Base-by-base conservation (phyloP, 768 basidiomycete genomes). In the Lactarius deliciosus region DNA sequence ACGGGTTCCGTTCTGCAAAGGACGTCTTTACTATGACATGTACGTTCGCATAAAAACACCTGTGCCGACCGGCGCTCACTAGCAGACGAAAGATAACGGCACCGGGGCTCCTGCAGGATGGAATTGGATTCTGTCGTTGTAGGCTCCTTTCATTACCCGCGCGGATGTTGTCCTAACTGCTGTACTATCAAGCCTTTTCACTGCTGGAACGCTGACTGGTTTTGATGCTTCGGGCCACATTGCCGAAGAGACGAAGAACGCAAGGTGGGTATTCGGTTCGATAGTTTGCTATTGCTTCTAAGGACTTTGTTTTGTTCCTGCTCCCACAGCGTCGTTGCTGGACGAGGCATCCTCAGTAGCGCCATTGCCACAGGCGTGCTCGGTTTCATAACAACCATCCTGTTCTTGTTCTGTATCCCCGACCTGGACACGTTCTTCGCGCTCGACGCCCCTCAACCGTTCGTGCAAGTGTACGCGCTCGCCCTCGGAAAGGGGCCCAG, bases 121-220 rank as follows among this genome's bases (percentile, higher is more conserved):
- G 95, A 96, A 95, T 72, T 96, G 92, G 92, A 83, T 93, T 18
- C 76, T 97, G 45, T 92, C 89, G 5, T 92, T 93, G 92, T 92
- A 70, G 60, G 84, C 77, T 20, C 15, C 30, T 9, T 4, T 22
- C 10, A 7, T 7, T 32, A 32, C 32, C 32, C 7, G 32, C 32
- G 32, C 32, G 32, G 32, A 32, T 32, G 32, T 1, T 32, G 32
- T 32, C 32, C 32, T 54, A 55, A 61, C 59, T 25, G 18, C 5
- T 15, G 6, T 50, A 11, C 41, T 22, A n/a, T 13, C 36, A 63
- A 92, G 90, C 80, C 81, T 96, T 25, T 94, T 93, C 76, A 90
- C 92, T 1, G 87, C 93, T 0, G 92, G 94, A 13, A 92, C 90
- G 0, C 78, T 96, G 79, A 94, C 90, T 4, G 95, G 95, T 8